phyloP scores from a whole-genome alignment of 176 grass and related monocot genomes.

The Bonia amplexicaulis region DNA sequence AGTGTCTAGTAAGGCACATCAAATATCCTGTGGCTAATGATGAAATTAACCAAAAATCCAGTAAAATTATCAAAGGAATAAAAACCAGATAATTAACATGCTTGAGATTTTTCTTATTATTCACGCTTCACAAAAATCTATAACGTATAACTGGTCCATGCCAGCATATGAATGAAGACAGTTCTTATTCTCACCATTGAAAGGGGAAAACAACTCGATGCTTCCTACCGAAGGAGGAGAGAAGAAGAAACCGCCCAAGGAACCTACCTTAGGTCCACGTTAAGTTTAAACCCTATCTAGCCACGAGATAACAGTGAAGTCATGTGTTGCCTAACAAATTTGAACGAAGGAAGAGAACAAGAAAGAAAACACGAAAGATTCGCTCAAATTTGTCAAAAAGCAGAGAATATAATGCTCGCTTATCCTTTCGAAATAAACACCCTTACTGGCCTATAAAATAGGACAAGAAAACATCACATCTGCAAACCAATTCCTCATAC shows the following conservation, averaged over 20 bases:
- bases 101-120: not conserved
- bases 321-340: slow-evolving; percentile 11
- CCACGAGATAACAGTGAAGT: not conserved
- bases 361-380: not conserved
- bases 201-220: not conserved
- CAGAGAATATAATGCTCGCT: slow-evolving; percentile 38
- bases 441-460: slow-evolving; percentile 48
- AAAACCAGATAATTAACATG: not conserved
- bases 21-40: not conserved
- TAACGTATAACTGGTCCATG: not conserved
- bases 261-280: not conserved
- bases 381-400: not conserved
- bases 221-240: not conserved
- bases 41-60: not conserved
- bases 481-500: slow-evolving; percentile 9
- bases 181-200: not conserved
- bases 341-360: slow-evolving; percentile 16
- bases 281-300: not conserved
- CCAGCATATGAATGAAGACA: not conserved
- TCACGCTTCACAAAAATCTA: not conserved
- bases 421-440: not conserved
- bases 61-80: not conserved
- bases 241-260: not conserved
- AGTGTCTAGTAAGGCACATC: not conserved
- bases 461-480: slow-evolving; percentile 6